These are phyloP conservation scores for Trichoderma sp. DNA, from an alignment of 2,329 filamentous ascomycete species.

Conservation along the genomic window DNA sequence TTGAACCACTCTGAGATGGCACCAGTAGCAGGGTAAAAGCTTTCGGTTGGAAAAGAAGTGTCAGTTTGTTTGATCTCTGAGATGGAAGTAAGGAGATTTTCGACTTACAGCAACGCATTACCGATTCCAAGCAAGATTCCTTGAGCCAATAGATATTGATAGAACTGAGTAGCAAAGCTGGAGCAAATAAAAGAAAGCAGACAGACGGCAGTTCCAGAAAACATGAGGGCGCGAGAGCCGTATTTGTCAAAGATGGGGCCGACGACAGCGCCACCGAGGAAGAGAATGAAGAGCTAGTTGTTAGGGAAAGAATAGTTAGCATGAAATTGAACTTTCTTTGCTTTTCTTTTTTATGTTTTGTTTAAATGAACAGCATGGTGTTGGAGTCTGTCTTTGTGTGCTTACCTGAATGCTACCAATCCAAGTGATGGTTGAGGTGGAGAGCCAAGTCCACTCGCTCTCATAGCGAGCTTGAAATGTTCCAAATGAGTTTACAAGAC, in stretches of 20 bases:
- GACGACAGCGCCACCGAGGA: slow-evolving; percentile 38
- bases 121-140: slow-evolving; percentile 43
- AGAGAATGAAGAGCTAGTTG: slow-evolving; percentile 39
- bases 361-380: not conserved
- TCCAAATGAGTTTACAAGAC: slow-evolving; percentile 47
- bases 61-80: not conserved
- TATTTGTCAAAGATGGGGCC: slow-evolving; percentile 43
- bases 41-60: slow-evolving; percentile 14
- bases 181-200: slow-evolving; percentile 39
- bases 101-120: slow-evolving; percentile 36
- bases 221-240: slow-evolving; percentile 36
- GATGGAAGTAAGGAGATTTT: not conserved
- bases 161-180: slow-evolving; percentile 34
- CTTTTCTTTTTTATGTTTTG: not conserved
- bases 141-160: slow-evolving; percentile 40
- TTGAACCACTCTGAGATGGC: slow-evolving; percentile 35
- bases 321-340: not conserved
- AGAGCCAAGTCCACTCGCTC: slow-evolving; percentile 32
- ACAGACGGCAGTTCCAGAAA: slow-evolving; percentile 36
- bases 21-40: slow-evolving; percentile 34
- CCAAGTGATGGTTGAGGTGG: slow-evolving; percentile 40
- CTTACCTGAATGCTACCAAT: slow-evolving; percentile 38
- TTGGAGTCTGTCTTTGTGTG: not conserved
- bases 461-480: slow-evolving; percentile 55
- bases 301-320: not conserved